Conservation (phyloP, 768 basidiomycete species). For the Asterophora lycoperdoides region DNA sequence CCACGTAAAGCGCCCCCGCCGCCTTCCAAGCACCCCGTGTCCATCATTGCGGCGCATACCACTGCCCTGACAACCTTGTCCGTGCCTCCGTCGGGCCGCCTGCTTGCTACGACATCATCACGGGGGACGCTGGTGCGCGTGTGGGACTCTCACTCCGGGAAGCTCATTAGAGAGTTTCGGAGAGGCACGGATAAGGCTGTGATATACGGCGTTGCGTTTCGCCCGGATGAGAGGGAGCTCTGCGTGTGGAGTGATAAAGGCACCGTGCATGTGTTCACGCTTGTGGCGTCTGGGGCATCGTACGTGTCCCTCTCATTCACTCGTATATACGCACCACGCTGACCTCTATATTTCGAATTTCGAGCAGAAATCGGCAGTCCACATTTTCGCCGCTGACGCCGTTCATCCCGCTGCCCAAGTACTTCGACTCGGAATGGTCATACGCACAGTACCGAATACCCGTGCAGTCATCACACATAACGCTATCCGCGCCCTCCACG, state of each 20-base stretch:
- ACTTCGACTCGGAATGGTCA: conserved; percentile 96
- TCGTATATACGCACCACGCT: background rate
- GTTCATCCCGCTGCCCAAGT: conserved; percentile 80
- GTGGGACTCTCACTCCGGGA: conserved; percentile 76
- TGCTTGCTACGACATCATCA: conserved; percentile 80
- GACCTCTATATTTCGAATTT: background rate
- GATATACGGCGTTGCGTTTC: conserved; percentile 87
- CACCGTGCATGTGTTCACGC: conserved; percentile 85
- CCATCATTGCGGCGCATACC: conserved; percentile 82
- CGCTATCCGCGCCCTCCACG: conserved; percentile 58
- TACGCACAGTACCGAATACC: conserved; percentile 92
- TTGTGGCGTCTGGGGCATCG: conserved; percentile 62
- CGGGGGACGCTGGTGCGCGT: conserved; percentile 84
- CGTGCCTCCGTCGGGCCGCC: conserved; percentile 68
- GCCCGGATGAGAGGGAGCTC: conserved; percentile 80
- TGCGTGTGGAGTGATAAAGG: conserved; percentile 97
- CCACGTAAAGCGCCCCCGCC: conserved; percentile 54
- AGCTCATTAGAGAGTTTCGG: conserved; percentile 73
- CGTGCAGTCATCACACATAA: conserved; percentile 76
- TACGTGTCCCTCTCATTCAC: conserved; percentile 31
- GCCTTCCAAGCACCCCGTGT: conserved; percentile 59
- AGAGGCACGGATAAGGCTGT: conserved; percentile 87
- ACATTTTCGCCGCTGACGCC: conserved; percentile 76
- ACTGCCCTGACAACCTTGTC: conserved; percentile 76
- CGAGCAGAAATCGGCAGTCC: conserved; percentile 74